Conservation (phyloP, 129 eudicot species). For the Saussurea involucrata region DNA sequence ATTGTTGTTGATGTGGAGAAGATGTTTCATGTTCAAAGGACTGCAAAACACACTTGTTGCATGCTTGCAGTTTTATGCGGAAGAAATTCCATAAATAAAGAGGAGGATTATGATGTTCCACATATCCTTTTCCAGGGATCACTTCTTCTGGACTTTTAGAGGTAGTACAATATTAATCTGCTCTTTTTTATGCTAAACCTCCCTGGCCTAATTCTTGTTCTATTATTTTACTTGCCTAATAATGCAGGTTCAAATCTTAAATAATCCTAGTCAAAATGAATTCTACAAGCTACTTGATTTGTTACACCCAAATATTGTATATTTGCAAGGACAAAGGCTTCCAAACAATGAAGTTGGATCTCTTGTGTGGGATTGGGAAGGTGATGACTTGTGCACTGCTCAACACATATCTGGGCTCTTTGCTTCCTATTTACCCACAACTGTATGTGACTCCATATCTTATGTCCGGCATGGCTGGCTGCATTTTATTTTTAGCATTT, state of each 20-base stretch:
- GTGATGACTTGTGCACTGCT: conserved; percentile 5
- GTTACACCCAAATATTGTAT: conserved; percentile 69
- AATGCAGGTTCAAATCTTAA: conserved; percentile 66
- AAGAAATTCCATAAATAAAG: conserved; percentile 20
- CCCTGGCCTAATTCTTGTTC: not conserved
- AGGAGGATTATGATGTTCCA: too few species aligned
- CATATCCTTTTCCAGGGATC: conserved; percentile 71
- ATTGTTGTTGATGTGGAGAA: conserved; percentile 5
- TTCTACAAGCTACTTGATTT: conserved; percentile 52
- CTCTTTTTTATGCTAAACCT: not conserved
- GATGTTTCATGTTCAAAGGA: conserved; percentile 67
- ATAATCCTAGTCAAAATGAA: conserved; percentile 57
- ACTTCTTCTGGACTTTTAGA: conserved; percentile 84
- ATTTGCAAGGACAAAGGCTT: conserved; percentile 70
- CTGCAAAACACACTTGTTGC: conserved; percentile 64
- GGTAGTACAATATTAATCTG: conserved; percentile 47
- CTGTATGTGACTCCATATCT: conserved; percentile 46
- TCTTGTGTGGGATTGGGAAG: conserved; percentile 53
- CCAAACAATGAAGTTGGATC: conserved; percentile 72
- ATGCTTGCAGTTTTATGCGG: conserved; percentile 69
- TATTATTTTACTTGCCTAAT: not conserved
- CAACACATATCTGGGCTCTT: conserved; percentile 53
- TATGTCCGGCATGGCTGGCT: not conserved
- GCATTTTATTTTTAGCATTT: not conserved
- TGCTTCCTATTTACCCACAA: conserved; percentile 58